Percentiles rank a stretch among this genome's conserved stretches.
These are phyloP conservation scores for Ceratocystis cacaofunesta DNA, from an alignment of 2,329 filamentous ascomycete species.

Conservation along the genomic window DNA sequence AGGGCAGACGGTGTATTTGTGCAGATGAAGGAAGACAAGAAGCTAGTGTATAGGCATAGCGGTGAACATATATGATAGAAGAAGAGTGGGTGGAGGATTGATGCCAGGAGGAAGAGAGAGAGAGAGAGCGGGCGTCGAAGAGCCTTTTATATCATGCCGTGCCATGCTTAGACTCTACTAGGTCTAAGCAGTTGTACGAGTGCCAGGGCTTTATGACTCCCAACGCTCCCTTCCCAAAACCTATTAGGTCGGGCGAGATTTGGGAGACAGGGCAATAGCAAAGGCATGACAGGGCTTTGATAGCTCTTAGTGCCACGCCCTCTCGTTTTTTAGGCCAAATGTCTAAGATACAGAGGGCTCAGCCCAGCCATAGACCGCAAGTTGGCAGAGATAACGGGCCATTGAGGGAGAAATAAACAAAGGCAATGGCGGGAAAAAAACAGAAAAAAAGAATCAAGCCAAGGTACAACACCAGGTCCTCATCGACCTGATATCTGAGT, in stretches of 20 bases:
- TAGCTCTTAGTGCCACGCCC: not conserved
- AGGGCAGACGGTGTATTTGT: not conserved
- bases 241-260: not conserved
- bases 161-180: not conserved
- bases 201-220: not conserved
- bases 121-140: not conserved
- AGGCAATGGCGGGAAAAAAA: not conserved
- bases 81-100: not conserved
- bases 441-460: not conserved
- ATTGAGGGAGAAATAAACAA: not conserved
- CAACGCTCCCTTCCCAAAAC: not conserved
- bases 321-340: not conserved
- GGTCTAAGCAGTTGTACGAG: conserved; percentile 1
- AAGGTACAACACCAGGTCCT: not conserved
- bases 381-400: not conserved
- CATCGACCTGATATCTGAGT: not conserved
- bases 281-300: not conserved
- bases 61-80: not conserved
- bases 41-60: not conserved
- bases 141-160: conserved; percentile 12
- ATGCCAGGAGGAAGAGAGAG: not conserved
- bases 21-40: not conserved
- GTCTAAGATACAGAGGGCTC: not conserved
- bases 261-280: not conserved
- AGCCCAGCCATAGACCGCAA: not conserved